Base-by-base conservation (phyloP, 768 basidiomycete genomes). In the Saitozyma podzolica region DNA sequence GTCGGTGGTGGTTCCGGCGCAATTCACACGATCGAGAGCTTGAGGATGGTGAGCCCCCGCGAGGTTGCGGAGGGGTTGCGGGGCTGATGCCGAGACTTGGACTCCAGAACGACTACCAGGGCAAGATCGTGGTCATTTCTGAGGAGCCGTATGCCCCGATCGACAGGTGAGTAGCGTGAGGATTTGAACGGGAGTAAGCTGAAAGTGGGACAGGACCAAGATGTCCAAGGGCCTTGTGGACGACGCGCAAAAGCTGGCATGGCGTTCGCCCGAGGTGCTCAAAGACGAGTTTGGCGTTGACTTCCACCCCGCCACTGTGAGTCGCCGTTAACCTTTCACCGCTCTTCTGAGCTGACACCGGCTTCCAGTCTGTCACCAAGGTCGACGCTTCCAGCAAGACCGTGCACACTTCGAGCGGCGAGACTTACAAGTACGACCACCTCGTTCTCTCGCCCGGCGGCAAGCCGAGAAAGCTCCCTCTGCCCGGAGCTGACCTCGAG, bases 1-100 rank as follows among this genome's bases (percentile, higher is more conserved):
- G 89, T 94, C 58, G 92, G 92, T 45, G 92, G 92, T 42, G 92
- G 92, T 9, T 85, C 89, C 29, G 91, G 87, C 40, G 85, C 87
- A 9, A 86, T 90, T 73, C 84, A 89, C 60, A 84, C 87, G 6
- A 83, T 92, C 50, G 90, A 92, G 78, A 89, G 90, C 75, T 80
- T 95, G 71, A 82, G 91, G 66, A 89, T 91, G 85, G 90, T 89
- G 58, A 54, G 82, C 65, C 40, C 9, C 42, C 16, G 11, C 17
- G 40, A 40, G n/a, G 17, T 47, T 16, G 9, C 41, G 19, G 29
- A 17, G n/a, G 54, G 14, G 20, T 56, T 3, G 20, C 41, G 14
- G 29, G 29, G 56, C 56, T 62, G 40, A 65, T 19, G 13, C 9
- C n/a, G 37, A 29, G 29, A 29, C 29, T 29, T 5, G 29, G 29